phyloP scores from a whole-genome alignment of 768 basidiomycete species.

The Punctularia strigosozonata region DNA sequence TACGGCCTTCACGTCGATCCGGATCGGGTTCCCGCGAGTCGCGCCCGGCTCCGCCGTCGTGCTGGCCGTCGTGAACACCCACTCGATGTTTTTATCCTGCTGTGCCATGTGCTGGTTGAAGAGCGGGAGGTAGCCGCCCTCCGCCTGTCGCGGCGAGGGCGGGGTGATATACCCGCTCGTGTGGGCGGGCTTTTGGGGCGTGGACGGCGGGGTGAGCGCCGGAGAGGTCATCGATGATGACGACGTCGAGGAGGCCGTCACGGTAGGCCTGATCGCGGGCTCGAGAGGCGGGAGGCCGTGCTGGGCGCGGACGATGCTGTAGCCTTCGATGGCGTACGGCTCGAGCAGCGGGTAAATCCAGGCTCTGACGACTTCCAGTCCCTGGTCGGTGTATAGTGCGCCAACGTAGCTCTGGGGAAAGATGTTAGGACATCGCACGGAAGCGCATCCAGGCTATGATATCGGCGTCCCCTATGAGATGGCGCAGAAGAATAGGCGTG shows the following conservation, averaged over 20 bases:
- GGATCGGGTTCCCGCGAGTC: neutral
- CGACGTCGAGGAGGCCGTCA: slow-evolving; percentile 5
- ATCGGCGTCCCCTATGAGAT: too few species aligned
- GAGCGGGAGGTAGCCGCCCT: slow-evolving; percentile 57
- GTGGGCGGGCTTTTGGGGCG: slow-evolving; percentile 8
- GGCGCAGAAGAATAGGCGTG: too few species aligned
- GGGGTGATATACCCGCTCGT: slow-evolving; percentile 15
- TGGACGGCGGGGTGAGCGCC: slow-evolving; percentile 2
- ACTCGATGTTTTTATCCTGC: slow-evolving; percentile 46
- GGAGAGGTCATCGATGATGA: slow-evolving; percentile 7
- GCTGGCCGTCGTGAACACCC: slow-evolving; percentile 48
- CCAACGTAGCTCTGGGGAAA: slow-evolving; percentile 57
- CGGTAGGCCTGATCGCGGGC: slow-evolving; percentile 12
- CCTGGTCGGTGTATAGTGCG: slow-evolving; percentile 65
- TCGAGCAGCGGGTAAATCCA: slow-evolving; percentile 57
- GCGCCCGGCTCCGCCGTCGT: slow-evolving; percentile 20
- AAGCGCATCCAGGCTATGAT: slow-evolving; percentile 2
- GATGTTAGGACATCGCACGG: neutral
- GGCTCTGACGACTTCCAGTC: slow-evolving; percentile 35
- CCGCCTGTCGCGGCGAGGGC: slow-evolving; percentile 17
- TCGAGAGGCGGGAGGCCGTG: slow-evolving; percentile 38
- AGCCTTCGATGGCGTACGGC: slow-evolving; percentile 54
- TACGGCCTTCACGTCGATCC: too few species aligned
- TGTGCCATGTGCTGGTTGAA: slow-evolving; percentile 74
- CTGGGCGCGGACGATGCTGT: slow-evolving; percentile 49